Evolutionary conservation across 495 filamentous ascomycete genomes (phyloP), one percentile per base, ranked within the genome.

Genomic region (Hypoxylon fragiforme): DNA sequence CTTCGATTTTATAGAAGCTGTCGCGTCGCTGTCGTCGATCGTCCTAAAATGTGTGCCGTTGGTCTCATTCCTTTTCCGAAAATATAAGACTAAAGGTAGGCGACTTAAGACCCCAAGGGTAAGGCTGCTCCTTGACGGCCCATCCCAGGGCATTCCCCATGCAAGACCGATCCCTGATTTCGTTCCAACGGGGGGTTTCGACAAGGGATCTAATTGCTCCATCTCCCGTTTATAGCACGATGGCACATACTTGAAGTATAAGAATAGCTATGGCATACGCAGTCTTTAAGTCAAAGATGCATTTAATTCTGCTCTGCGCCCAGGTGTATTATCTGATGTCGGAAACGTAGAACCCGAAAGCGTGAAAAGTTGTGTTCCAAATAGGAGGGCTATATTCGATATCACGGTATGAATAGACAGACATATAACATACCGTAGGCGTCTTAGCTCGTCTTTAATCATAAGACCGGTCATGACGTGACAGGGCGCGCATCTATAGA

Each of bases 41-140:
- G 15, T 39, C 31, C 45, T 42, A 24, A 24, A 16, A 35, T 21
- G 34, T 31, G 11, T 24, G 46, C 19, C 18, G 21, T 48, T 46
- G 31, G 47, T 45, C 11, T 47, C 57, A 50, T 41, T 28, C 34
- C 20, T n/a, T n/a, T n/a, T n/a, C n/a, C n/a, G n/a, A n/a, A n/a
- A n/a, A n/a, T n/a, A n/a, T n/a, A n/a, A n/a, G n/a, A n/a, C n/a
- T n/a, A n/a, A n/a, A n/a, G n/a, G n/a, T n/a, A n/a, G 51, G 11
- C 16, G 8, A 61, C 42, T 31, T 22, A 30, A 56, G 50, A 32
- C 42, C 6, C 42, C 36, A 42, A 39, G 28, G 31, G 18, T 30
- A 21, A 48, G 35, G 24, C 28, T 45, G 16, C 28, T 46, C 16
- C 30, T 43, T 16, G 20, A 53, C 32, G 34, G 42, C 28, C n/a